These are phyloP conservation scores for Histomonas meleagridis DNA, from an alignment of 208 protist genomes.

Conservation along the genomic window DNA sequence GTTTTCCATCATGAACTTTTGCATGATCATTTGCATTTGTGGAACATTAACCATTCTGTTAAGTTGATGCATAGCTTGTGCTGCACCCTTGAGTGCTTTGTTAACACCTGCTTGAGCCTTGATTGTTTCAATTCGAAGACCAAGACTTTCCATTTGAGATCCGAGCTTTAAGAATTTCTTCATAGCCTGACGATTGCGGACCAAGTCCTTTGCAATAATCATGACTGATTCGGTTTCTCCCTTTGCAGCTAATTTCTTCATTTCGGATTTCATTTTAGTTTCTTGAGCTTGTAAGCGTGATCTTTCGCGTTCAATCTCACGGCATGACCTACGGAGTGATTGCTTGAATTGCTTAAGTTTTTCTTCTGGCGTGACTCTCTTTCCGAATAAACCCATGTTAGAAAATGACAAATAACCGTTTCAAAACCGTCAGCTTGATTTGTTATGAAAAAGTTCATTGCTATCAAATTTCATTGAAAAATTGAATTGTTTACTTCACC, in stretches of 20 bases:
- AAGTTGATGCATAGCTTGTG: neutral
- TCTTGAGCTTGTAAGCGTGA: neutral
- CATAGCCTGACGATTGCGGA: conserved; percentile 1
- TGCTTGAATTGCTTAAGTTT: conserved; percentile 14
- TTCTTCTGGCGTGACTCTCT: conserved; percentile 19
- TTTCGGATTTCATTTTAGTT: conserved; percentile 30
- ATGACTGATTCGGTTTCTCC: neutral
- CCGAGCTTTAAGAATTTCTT: neutral
- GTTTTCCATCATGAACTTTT: conserved; percentile 19
- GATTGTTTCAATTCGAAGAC: conserved; percentile 32
- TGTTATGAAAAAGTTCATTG: too few relatives aligned
- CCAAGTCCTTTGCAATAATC: neutral
- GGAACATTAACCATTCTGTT: conserved; percentile 12
- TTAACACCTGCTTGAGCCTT: conserved; percentile 17
- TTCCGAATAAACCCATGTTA: conserved; percentile 11
- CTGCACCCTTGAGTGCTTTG: neutral
- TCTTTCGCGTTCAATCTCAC: conserved; percentile 22
- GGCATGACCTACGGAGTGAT: neutral
- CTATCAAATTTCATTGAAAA: too few relatives aligned
- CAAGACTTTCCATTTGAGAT: neutral
- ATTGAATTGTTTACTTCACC: too few relatives aligned
- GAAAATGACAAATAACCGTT: too few relatives aligned
- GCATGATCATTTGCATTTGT: neutral
- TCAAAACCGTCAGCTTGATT: too few relatives aligned
- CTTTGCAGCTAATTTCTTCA: conserved; percentile 15